Evolutionary conservation across 805 yeast species (phyloP), one percentile per base, ranked within the genome.

Genomic region (Barnettozyma populi): DNA sequence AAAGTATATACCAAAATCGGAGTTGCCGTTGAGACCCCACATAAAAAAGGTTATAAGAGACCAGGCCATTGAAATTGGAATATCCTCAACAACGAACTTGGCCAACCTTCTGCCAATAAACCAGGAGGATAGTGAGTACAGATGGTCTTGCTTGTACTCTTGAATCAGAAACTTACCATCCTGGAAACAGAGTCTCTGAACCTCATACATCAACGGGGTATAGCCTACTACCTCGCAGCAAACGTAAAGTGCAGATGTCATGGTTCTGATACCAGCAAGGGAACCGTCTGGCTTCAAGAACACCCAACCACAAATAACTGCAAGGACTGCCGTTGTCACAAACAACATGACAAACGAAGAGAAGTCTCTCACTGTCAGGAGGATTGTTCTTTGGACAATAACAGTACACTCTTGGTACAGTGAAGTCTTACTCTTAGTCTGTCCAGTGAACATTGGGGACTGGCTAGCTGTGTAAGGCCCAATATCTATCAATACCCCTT

Each of bases 261-360:
- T 63, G 1, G 95, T 74, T 52, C 95, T 66, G 19, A 86, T 73
- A 6, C 95, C 95, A 1, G 81, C 73, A 32, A 81, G 53, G 11
- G 78, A 70, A 3, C 74, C 72, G 18, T 74, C 77, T 3, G 90
- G 90, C 53, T 76, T 76, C 60, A 66, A 83, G 57, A 82, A 88
- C 37, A 88, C 74, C 90, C 94, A 86, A 0, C 96, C 96, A 37
- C 76, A 66, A n/a, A 80, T 66, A 2, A 79, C 59, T 0, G 89
- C 84, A 52, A 86, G 53, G 0, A 76, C 45, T 36, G 50, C 38
- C 2, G 82, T 76, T n/a, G 70, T 73, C 19, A 70, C 52, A 7
- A 79, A 62, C 2, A 75, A 61, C 35, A 69, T 76, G 5, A 67
- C 41, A 11, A 73, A 59, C 0, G 82, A 79, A 44, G 74, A 63